A percentile compares a stretch with the other conserved stretches of the same genome.
phyloP scores from a whole-genome alignment of 2,329 filamentous ascomycete species.

The Nigrograna mackinnonii region DNA sequence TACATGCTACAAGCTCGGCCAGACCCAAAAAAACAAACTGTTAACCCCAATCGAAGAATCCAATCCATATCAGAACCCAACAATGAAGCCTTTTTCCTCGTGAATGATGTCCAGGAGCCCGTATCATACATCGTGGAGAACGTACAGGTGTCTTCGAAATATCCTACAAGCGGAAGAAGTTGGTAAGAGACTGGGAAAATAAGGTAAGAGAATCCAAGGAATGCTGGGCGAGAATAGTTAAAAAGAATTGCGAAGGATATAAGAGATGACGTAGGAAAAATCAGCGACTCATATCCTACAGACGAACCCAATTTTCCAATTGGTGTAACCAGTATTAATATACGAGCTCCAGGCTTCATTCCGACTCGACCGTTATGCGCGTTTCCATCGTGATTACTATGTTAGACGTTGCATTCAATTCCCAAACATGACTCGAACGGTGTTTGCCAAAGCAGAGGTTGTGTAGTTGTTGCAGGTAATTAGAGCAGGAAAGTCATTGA shows the following conservation, averaged over 20 bases:
- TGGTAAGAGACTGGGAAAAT: no score
- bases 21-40: no score
- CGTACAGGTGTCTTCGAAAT: no score
- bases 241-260: background rate
- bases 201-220: background rate
- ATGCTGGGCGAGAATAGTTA: background rate
- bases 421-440: constrained; percentile 30
- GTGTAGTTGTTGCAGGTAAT: constrained; percentile 32
- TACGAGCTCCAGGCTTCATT: constrained; percentile 2
- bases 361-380: background rate
- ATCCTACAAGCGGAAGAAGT: constrained; percentile 5
- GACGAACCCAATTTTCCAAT: constrained; percentile 3
- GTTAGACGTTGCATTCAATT: constrained; percentile 7
- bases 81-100: no score
- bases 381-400: background rate
- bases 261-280: constrained; percentile 1
- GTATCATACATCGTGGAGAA: constrained; percentile 3
- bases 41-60: no score
- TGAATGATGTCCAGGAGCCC: background rate
- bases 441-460: constrained; percentile 24
- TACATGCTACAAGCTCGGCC: no score
- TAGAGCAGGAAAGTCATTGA: constrained; percentile 29
- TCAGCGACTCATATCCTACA: no score
- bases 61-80: no score
- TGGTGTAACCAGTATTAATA: background rate